Conservation (phyloP, 441 rosid genomes). For the Melastoma candidum region DNA sequence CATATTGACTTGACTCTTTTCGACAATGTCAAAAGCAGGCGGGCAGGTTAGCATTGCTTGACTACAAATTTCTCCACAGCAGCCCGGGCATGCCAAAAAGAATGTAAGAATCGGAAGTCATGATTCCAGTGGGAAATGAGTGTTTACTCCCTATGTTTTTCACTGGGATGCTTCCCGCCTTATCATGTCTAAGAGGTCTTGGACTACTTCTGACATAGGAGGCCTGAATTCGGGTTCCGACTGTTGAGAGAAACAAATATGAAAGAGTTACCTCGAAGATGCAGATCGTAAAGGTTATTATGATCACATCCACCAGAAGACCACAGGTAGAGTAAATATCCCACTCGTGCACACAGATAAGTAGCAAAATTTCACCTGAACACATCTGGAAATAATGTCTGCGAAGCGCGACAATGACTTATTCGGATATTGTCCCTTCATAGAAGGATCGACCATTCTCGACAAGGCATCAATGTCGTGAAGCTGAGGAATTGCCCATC, state of each 20-base stretch:
- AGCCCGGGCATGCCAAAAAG: background rate
- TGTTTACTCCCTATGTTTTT: background rate
- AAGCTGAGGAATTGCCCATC: conserved; percentile 96
- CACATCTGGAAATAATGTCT: conserved; percentile 83
- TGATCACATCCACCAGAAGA: too few relatives aligned
- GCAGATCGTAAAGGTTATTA: background rate
- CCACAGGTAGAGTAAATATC: too few relatives aligned
- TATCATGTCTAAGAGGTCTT: conserved; percentile 77
- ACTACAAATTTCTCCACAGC: too few relatives aligned
- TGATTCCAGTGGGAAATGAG: background rate
- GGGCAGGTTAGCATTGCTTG: background rate
- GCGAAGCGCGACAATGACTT: conserved; percentile 89
- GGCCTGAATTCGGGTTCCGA: conserved; percentile 80
- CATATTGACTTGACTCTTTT: too few relatives aligned
- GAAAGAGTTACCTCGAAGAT: background rate
- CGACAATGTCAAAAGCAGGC: background rate
- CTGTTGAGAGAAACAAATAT: conserved; percentile 27
- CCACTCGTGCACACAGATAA: too few relatives aligned
- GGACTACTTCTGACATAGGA: conserved; percentile 84
- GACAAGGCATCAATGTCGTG: conserved; percentile 89
- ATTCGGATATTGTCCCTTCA: conserved; percentile 65
- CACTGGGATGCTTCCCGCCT: conserved; percentile 50
- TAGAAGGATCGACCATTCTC: conserved; percentile 93
- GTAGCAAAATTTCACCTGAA: conserved; percentile 49
- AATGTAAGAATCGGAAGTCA: conserved; percentile 1